Percentiles rank a stretch among this genome's conserved stretches.
phyloP scores from a whole-genome alignment of 2,329 filamentous ascomycete species.

The Cladosporium sp. region DNA sequence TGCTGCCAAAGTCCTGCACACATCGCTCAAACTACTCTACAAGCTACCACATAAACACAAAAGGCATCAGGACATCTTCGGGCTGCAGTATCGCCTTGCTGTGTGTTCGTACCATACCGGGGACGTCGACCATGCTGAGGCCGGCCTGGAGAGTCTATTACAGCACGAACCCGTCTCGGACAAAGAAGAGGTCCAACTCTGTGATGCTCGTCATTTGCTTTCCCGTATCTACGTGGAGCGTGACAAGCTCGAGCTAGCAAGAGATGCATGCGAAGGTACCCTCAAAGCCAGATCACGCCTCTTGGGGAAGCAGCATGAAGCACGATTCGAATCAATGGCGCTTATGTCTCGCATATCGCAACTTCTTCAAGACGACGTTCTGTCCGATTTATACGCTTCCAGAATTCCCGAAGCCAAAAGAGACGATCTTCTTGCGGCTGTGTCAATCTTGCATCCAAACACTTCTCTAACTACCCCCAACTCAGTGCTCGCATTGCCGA shows the following conservation, averaged over 20 bases:
- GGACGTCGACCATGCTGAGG: conserved; percentile 28
- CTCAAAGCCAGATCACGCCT: conserved; percentile 31
- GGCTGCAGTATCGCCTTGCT: conserved; percentile 32
- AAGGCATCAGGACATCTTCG: conserved; percentile 29
- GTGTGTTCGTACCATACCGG: conserved; percentile 32
- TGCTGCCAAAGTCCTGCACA: conserved; percentile 31
- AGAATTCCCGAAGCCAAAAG: conserved; percentile 22
- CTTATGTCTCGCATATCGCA: conserved; percentile 33
- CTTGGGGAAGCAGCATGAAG: conserved; percentile 31
- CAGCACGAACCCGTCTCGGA: conserved; percentile 25
- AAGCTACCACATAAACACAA: conserved; percentile 28
- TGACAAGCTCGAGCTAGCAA: conserved; percentile 29
- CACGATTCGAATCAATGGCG: conserved; percentile 32
- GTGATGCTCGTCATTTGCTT: conserved; percentile 32
- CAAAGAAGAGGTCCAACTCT: conserved; percentile 24
- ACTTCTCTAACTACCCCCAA: not conserved
- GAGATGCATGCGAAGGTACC: conserved; percentile 30
- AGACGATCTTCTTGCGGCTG: conserved; percentile 1
- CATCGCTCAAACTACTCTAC: conserved; percentile 30
- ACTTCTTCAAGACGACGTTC: conserved; percentile 20
- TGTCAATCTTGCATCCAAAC: not conserved
- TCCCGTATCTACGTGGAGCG: conserved; percentile 30
- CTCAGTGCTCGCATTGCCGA: not conserved
- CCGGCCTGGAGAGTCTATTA: conserved; percentile 27
- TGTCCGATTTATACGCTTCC: conserved; percentile 19